Evolutionary conservation across 2,329 filamentous ascomycete genomes (phyloP).

Genomic region (Ophiostoma perfectum): DNA sequence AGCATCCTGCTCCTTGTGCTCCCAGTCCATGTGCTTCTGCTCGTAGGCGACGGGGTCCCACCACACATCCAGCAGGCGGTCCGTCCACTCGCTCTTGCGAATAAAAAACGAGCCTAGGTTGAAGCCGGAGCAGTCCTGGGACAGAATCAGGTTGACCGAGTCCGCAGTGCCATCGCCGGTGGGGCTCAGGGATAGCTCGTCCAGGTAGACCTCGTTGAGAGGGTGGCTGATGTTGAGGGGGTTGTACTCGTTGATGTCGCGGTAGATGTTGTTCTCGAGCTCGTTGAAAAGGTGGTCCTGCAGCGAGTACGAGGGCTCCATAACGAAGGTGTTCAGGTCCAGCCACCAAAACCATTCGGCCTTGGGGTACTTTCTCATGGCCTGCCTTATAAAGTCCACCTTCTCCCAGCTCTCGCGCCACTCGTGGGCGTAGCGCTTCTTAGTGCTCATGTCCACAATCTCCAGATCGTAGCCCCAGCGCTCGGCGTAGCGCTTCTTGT

Average conservation of each 20-base stretch:
- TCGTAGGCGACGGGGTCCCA: conserved; percentile 98
- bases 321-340: conserved; percentile 94
- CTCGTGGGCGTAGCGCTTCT: conserved; percentile 97
- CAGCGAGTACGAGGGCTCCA: conserved; percentile 89
- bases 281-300: conserved; percentile 86
- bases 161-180: conserved; percentile 69
- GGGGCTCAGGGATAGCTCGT: conserved; percentile 64
- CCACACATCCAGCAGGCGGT: conserved; percentile 89
- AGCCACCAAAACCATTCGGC: conserved; percentile 99
- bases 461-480: conserved; percentile 94
- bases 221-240: conserved; percentile 91
- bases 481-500: conserved; percentile 83
- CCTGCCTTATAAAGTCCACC: conserved; percentile 84
- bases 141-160: conserved; percentile 81
- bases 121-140: conserved; percentile 93
- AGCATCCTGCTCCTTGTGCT: conserved; percentile 96
- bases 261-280: conserved; percentile 69
- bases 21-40: conserved; percentile 98
- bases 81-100: conserved; percentile 78
- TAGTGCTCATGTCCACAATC: conserved; percentile 96
- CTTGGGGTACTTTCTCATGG: conserved; percentile 87
- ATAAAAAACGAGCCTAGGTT: conserved; percentile 96
- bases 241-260: conserved; percentile 95
- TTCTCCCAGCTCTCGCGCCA: conserved; percentile 99
- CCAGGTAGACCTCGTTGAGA: conserved; percentile 66